Percentiles rank a stretch among this genome's conserved stretches.
phyloP scores from a whole-genome alignment of 495 filamentous ascomycete species.

The Trichoderma erinaceum region DNA sequence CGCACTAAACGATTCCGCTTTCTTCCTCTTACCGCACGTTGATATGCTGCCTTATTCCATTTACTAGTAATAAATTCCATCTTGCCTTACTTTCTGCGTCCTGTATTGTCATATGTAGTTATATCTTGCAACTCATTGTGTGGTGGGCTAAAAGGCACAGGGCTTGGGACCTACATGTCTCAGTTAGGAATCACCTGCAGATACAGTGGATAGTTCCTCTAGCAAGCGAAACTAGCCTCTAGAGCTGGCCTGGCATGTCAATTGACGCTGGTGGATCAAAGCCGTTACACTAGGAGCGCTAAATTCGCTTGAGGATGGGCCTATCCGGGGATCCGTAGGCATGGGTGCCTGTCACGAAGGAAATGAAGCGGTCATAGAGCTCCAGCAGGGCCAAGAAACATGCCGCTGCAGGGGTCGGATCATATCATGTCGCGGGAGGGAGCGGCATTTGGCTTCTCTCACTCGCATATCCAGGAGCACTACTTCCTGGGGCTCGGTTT shows the following conservation, averaged over 20 bases:
- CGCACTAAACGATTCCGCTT: too few species aligned
- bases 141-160: neutral
- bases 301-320: slow-evolving; percentile 1
- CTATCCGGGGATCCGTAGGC: slow-evolving; percentile 6
- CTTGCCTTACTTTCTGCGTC: neutral
- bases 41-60: too few species aligned
- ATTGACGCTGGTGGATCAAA: neutral
- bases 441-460: neutral
- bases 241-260: neutral
- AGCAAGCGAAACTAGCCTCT: neutral
- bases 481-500: too few species aligned
- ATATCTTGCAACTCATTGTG: neutral
- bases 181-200: neutral
- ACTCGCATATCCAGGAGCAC: neutral
- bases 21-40: too few species aligned
- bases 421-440: neutral
- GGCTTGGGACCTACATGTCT: neutral
- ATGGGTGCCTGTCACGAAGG: neutral
- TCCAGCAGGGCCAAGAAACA: neutral
- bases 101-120: neutral
- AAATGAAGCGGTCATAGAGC: slow-evolving; percentile 4
- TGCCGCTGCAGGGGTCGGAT: neutral
- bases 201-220: neutral
- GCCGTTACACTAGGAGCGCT: neutral
- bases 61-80: too few species aligned